phyloP scores from a whole-genome alignment of 108 stramenopile species.

The Pseudonitzschia multiseries region DNA sequence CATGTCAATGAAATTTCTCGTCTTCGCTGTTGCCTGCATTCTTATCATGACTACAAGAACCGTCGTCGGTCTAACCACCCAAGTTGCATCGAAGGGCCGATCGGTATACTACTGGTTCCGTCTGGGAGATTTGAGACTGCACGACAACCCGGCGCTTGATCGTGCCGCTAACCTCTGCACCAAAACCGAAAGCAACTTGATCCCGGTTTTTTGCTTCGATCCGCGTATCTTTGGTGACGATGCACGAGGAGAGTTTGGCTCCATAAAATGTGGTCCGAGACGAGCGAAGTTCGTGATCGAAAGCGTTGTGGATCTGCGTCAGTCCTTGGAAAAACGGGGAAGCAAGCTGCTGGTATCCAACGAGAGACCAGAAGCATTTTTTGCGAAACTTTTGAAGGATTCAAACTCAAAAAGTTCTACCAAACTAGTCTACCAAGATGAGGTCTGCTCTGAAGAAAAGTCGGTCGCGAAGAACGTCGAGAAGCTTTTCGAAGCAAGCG shows the following conservation, averaged over 20 bases:
- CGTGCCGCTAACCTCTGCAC: constrained; percentile 38
- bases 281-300: constrained; percentile 82
- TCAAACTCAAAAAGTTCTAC: constrained; percentile 9
- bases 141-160: constrained; percentile 77
- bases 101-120: constrained; percentile 75
- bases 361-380: constrained; percentile 64
- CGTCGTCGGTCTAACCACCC: constrained; percentile 8
- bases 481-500: constrained; percentile 29
- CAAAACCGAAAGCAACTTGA: constrained; percentile 21
- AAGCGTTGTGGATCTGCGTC: constrained; percentile 62
- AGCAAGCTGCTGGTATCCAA: constrained; percentile 61
- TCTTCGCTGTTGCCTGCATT: neutral
- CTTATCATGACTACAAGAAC: constrained; percentile 10
- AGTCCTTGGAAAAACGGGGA: constrained; percentile 55
- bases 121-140: constrained; percentile 68
- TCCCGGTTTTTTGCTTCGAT: constrained; percentile 86
- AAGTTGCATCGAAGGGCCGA: constrained; percentile 18
- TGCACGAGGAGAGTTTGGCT: constrained; percentile 45
- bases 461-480: constrained; percentile 47
- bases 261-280: constrained; percentile 67
- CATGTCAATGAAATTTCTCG: neutral
- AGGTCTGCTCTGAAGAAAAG: constrained; percentile 75
- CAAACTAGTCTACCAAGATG: constrained; percentile 63
- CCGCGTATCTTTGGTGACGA: constrained; percentile 62
- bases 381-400: constrained; percentile 32